Evolutionary conservation across 2,329 filamentous ascomycete species (phyloP).

Genomic region (Lomentospora prolificans): DNA sequence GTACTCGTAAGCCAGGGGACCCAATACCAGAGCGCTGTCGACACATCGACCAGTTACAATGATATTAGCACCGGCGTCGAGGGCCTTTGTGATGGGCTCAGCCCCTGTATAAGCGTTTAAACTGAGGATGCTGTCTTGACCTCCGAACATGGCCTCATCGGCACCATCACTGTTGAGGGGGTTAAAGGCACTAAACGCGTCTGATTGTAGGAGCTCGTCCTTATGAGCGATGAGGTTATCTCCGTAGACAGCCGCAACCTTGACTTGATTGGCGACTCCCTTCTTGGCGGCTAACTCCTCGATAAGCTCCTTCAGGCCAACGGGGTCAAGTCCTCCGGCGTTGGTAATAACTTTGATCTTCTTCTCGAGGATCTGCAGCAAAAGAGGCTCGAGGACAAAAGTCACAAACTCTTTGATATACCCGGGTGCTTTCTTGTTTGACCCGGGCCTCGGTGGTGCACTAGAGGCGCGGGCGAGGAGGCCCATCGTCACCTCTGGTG

Average conservation of each 20-base stretch:
- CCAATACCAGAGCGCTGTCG: constrained; percentile 7
- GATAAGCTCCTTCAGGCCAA: constrained; percentile 6
- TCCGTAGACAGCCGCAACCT: constrained; percentile 6
- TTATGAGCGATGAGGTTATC: constrained; percentile 2
- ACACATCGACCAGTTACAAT: constrained; percentile 8
- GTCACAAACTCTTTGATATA: constrained; percentile 8
- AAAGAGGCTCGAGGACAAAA: constrained; percentile 2
- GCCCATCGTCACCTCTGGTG: constrained; percentile 6
- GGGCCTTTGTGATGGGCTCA: constrained; percentile 5
- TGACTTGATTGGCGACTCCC: constrained; percentile 1
- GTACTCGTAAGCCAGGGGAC: constrained; percentile 6
- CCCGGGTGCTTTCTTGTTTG: not conserved
- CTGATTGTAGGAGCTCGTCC: not conserved
- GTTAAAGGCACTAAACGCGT: constrained; percentile 5
- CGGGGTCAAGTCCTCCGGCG: constrained; percentile 7
- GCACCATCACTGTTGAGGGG: constrained; percentile 1
- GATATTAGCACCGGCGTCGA: constrained; percentile 6
- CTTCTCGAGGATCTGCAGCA: constrained; percentile 3
- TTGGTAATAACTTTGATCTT: constrained; percentile 8
- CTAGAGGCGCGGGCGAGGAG: constrained; percentile 6
- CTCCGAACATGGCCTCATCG: not conserved
- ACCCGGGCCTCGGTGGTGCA: not conserved
- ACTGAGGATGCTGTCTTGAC: not conserved
- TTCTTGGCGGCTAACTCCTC: not conserved
- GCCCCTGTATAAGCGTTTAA: constrained; percentile 8